phyloP scores from a whole-genome alignment of 768 basidiomycete species.

The Termitomyces sp. region DNA sequence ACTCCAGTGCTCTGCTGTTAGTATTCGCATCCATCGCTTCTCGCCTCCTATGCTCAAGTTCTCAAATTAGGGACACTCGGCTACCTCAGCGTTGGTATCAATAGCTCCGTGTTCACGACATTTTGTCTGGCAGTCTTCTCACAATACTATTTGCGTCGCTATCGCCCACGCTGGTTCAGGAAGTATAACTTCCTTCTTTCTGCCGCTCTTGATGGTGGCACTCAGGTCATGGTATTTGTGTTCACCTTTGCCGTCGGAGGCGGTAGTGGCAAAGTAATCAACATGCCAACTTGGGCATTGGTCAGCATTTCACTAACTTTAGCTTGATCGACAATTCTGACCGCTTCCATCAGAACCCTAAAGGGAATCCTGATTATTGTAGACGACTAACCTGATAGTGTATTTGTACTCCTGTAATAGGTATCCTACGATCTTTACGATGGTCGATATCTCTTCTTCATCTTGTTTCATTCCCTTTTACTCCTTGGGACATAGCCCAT shows the following conservation, averaged over 20 bases:
- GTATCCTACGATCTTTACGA: no score
- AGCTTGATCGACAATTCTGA: background rate
- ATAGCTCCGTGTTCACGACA: slow-evolving; percentile 43
- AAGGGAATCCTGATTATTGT: slow-evolving; percentile 20
- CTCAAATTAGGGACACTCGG: slow-evolving; percentile 22
- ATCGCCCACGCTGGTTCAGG: slow-evolving; percentile 40
- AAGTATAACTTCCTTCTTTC: slow-evolving; percentile 49
- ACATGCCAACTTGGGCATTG: slow-evolving; percentile 30
- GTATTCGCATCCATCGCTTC: slow-evolving; percentile 9
- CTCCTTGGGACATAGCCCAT: no score
- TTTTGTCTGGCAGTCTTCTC: slow-evolving; percentile 42
- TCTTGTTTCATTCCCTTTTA: no score
- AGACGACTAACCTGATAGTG: slow-evolving; percentile 13
- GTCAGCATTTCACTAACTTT: slow-evolving; percentile 15
- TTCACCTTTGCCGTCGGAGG: slow-evolving; percentile 41
- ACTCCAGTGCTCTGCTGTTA: slow-evolving; percentile 29
- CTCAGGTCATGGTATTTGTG: slow-evolving; percentile 40
- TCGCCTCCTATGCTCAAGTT: background rate
- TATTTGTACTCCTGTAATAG: background rate
- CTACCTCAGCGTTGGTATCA: slow-evolving; percentile 51
- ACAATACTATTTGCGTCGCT: slow-evolving; percentile 36
- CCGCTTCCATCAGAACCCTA: slow-evolving; percentile 11
- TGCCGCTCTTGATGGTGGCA: slow-evolving; percentile 50
- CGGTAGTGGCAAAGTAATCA: slow-evolving; percentile 25
- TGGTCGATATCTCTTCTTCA: background rate